phyloP scores from a whole-genome alignment of 129 eudicot species.

The Erigeron canadensis region DNA sequence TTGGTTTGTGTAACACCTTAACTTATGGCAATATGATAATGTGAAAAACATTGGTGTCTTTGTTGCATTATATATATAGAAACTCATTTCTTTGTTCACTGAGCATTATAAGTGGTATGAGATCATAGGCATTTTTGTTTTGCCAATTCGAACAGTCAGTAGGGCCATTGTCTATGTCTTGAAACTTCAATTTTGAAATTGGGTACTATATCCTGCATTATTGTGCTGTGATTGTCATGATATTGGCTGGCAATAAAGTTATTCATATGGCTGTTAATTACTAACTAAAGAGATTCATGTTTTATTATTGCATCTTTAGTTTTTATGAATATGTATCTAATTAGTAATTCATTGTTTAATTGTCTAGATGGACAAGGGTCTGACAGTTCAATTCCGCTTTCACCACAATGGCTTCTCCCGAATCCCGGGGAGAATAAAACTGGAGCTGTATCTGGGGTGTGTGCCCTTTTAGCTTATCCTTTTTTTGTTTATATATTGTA shows the following conservation, averaged over 20 bases:
- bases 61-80: too few species aligned
- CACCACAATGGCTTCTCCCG: slow-evolving; percentile 98
- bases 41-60: too few species aligned
- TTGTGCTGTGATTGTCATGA: background rate
- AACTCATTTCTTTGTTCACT: too few species aligned
- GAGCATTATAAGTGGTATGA: too few species aligned
- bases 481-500: background rate
- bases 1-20: too few species aligned
- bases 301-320: background rate
- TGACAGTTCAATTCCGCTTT: slow-evolving; percentile 83
- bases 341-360: slow-evolving; percentile 18
- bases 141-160: too few species aligned
- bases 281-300: background rate
- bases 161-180: background rate
- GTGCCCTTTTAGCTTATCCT: slow-evolving; percentile 21
- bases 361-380: slow-evolving; percentile 65
- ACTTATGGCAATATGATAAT: too few species aligned
- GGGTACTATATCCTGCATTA: background rate
- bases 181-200: background rate
- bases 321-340: background rate
- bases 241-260: background rate
- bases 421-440: slow-evolving; percentile 82
- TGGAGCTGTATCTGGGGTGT: slow-evolving; percentile 64
- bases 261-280: background rate
- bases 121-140: too few species aligned